phyloP scores from a whole-genome alignment of 352 stramenopile species.

The Pythium phragmitis region DNA sequence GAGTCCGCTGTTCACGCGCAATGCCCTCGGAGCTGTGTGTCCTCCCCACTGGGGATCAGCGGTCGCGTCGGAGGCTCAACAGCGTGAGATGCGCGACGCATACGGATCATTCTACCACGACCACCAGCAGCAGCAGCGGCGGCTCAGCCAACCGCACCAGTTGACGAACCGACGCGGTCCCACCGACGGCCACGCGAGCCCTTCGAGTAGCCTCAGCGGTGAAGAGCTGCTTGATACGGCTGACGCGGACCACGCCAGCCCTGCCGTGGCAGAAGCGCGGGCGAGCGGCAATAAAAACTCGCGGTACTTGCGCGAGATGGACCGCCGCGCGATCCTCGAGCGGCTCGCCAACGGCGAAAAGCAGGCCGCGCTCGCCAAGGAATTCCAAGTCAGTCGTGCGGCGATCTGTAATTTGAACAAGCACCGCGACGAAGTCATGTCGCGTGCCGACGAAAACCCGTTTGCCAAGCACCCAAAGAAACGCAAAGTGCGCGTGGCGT shows the following conservation, averaged over 20 bases:
- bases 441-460: conserved; percentile 40
- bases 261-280: too few species aligned
- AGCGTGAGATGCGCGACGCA: conserved; percentile 2
- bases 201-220: conserved; percentile 2
- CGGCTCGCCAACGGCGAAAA: conserved; percentile 45
- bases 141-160: not conserved
- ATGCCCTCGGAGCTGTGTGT: not conserved
- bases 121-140: conserved; percentile 9
- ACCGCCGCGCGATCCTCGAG: conserved; percentile 41
- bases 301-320: conserved; percentile 50
- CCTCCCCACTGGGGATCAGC: conserved; percentile 3
- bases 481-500: conserved; percentile 11
- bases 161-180: not conserved
- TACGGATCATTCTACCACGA: conserved; percentile 6
- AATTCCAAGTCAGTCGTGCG: conserved; percentile 54
- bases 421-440: conserved; percentile 40
- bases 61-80: not conserved
- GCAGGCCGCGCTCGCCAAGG: conserved; percentile 50
- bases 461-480: conserved; percentile 48
- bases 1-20: not conserved
- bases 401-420: conserved; percentile 64
- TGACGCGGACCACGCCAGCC: too few species aligned
- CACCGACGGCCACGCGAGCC: not conserved
- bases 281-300: conserved; percentile 34
- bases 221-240: conserved; percentile 5